Evolutionary conservation across 305 asterid species (phyloP).

Genomic region (Petunia hybrid): DNA sequence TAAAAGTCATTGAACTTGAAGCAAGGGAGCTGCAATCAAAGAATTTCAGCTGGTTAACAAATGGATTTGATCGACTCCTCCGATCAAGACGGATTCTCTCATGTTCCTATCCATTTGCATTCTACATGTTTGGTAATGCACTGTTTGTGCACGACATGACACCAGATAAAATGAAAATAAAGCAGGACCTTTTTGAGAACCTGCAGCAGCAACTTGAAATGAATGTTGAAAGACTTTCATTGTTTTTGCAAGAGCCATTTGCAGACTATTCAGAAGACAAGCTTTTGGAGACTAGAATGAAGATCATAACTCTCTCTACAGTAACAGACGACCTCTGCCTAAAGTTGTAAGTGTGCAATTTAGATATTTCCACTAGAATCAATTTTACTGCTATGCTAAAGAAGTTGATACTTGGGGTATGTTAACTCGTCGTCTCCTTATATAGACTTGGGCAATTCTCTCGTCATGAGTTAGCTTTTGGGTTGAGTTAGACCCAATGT

Average conservation of each 20-base stretch:
- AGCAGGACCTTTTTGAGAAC: slow-evolving; percentile 65
- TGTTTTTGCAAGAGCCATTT: slow-evolving; percentile 52
- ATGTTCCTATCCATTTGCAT: slow-evolving; percentile 60
- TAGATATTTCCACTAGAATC: no score
- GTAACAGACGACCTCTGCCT: slow-evolving; percentile 48
- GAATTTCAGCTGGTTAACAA: slow-evolving; percentile 55
- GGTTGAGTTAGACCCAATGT: no score
- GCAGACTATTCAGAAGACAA: slow-evolving; percentile 28
- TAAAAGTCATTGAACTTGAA: slow-evolving; percentile 38
- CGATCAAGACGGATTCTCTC: slow-evolving; percentile 54
- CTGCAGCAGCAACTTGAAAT: slow-evolving; percentile 65
- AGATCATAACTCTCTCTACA: slow-evolving; percentile 41
- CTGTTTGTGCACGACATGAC: slow-evolving; percentile 49
- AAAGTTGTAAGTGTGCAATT: slow-evolving; percentile 52
- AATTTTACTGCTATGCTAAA: no score
- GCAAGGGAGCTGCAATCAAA: slow-evolving; percentile 13
- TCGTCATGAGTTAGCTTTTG: no score
- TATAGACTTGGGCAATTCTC: no score
- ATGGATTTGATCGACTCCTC: slow-evolving; percentile 50
- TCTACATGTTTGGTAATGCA: slow-evolving; percentile 54
- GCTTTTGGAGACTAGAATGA: slow-evolving; percentile 40
- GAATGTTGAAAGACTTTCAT: slow-evolving; percentile 55
- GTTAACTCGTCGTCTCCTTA: no score
- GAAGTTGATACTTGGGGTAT: no score
- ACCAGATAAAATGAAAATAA: slow-evolving; percentile 46